Evolutionary conservation across 2,329 filamentous ascomycete species (phyloP).

Genomic region (Coniochaeta pulveracea): DNA sequence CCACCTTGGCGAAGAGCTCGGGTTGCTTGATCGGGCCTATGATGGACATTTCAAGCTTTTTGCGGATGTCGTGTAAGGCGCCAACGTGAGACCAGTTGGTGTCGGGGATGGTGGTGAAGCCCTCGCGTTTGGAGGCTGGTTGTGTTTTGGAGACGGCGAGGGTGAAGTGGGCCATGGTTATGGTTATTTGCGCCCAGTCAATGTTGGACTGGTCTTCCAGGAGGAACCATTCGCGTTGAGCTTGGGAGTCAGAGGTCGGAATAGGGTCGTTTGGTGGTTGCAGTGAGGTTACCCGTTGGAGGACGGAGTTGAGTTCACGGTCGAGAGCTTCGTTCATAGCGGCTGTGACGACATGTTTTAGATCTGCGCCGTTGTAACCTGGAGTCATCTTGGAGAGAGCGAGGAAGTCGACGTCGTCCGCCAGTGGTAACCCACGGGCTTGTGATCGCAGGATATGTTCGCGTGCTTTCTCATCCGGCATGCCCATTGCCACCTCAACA

Average conservation of each 20-base stretch:
- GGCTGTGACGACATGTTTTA: slow-evolving; percentile 50
- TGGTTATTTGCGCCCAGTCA: slow-evolving; percentile 12
- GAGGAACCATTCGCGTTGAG: slow-evolving; percentile 14
- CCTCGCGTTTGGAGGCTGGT: slow-evolving; percentile 79
- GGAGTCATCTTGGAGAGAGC: slow-evolving; percentile 74
- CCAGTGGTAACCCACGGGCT: slow-evolving; percentile 52
- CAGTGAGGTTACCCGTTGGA: slow-evolving; percentile 10
- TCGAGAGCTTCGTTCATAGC: slow-evolving; percentile 26
- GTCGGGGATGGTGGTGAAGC: slow-evolving; percentile 87
- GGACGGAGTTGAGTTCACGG: slow-evolving; percentile 15
- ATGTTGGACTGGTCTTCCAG: slow-evolving; percentile 13
- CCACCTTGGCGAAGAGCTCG: slow-evolving; percentile 62
- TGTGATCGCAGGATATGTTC: slow-evolving; percentile 68
- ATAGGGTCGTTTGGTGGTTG: slow-evolving; percentile 8
- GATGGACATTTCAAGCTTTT: slow-evolving; percentile 74
- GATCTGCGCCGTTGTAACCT: slow-evolving; percentile 85
- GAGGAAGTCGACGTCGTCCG: slow-evolving; percentile 60
- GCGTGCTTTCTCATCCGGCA: slow-evolving; percentile 69
- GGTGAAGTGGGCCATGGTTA: slow-evolving; percentile 54
- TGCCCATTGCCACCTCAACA: slow-evolving; percentile 75
- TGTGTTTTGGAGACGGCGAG: slow-evolving; percentile 64
- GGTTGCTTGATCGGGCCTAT: slow-evolving; percentile 82
- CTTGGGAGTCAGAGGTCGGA: slow-evolving; percentile 5
- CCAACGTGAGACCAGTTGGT: slow-evolving; percentile 92
- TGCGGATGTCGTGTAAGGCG: slow-evolving; percentile 66